Evolutionary conservation across 2,329 filamentous ascomycete species (phyloP), one percentile per base, ranked within the genome.

Genomic region (Alternaria alternata): DNA sequence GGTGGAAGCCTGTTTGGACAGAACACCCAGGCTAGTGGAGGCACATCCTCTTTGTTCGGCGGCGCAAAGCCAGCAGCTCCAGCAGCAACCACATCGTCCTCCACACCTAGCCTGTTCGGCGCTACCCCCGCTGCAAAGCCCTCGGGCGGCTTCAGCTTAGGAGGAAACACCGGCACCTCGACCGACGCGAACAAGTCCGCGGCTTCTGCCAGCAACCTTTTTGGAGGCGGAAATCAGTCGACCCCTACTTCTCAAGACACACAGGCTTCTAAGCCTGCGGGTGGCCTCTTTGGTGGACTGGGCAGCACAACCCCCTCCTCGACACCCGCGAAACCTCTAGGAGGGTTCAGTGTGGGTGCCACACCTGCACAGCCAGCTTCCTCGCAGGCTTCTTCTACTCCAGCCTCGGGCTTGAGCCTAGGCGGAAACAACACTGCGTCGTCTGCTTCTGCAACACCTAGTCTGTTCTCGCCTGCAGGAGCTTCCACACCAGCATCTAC

Each of bases 161-260:
- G 32, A 52, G 68, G 66, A n/a, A 72, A 71, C 59, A 70, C 70
- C 47, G 59, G 67, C 49, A 59, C 72, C 38, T 69, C 71, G 55
- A 55, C 75, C 68, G 69, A 71, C 67, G 63, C 75, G 65, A 73
- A 64, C 74, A 74, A 76, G 62, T 70, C 64, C 28, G 69, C 71
- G 36, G 69, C 71, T 18, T 68, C 63, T 44, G 64, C 70, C 6
- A 53, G 60, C 18, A 62, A 52, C 36, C 60, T 73, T 7, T 74
- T 75, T 57, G 67, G 72, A 38, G 65, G 56, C 20, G 66, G 56
- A 39, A 62, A 55, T 66, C 56, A 68, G 65, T 59, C 70, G 61
- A 56, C 67, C 63, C 46, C 67, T 77, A 28, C 76, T 76, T 62
- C 75, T 65, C 57, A 72, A 71, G 62, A 64, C 47, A 54, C 71